A percentile compares a stretch with the other conserved stretches of the same genome.
Conservation (phyloP, 2,329 filamentous ascomycete species). For the Rachicladosporium sp. region DNA sequence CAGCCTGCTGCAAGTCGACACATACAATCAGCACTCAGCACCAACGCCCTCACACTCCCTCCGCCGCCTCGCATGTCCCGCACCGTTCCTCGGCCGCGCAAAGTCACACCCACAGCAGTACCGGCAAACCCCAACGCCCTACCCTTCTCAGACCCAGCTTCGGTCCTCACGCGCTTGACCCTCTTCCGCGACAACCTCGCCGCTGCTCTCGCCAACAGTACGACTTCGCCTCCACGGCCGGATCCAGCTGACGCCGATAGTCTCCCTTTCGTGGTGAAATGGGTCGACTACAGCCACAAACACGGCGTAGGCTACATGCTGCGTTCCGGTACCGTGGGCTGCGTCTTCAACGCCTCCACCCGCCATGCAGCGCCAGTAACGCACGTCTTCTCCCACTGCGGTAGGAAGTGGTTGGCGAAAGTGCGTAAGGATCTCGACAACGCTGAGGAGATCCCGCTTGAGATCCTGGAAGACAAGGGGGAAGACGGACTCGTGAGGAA, state of each 20-base stretch:
- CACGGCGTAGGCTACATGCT: conserved; percentile 76
- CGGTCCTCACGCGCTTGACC: conserved; percentile 31
- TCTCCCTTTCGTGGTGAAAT: conserved; percentile 54
- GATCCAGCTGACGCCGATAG: conserved; percentile 34
- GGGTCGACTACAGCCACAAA: conserved; percentile 83
- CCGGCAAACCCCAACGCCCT: conserved; percentile 11
- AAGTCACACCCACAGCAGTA: conserved; percentile 2
- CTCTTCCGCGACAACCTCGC: conserved; percentile 35
- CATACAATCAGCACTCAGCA: no score
- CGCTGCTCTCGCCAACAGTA: conserved; percentile 28
- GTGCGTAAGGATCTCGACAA: conserved; percentile 49
- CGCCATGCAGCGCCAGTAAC: conserved; percentile 49
- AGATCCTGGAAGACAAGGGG: conserved; percentile 63
- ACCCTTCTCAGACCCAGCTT: conserved; percentile 30
- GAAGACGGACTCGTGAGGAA: conserved; percentile 46
- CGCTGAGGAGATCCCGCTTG: conserved; percentile 37
- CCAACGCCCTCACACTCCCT: conserved; percentile 12
- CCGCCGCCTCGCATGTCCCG: conserved; percentile 18
- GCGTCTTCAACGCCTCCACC: conserved; percentile 38
- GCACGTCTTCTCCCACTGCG: conserved; percentile 58
- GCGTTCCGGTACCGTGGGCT: conserved; percentile 69
- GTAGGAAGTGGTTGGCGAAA: conserved; percentile 50
- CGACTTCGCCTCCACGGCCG: conserved; percentile 6
- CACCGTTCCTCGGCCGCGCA: conserved; percentile 16
- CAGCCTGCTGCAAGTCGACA: no score